Evolutionary conservation across 768 basidiomycete species (phyloP), one percentile per base, ranked within the genome.

Genomic region (Leccinum rimulosum): DNA sequence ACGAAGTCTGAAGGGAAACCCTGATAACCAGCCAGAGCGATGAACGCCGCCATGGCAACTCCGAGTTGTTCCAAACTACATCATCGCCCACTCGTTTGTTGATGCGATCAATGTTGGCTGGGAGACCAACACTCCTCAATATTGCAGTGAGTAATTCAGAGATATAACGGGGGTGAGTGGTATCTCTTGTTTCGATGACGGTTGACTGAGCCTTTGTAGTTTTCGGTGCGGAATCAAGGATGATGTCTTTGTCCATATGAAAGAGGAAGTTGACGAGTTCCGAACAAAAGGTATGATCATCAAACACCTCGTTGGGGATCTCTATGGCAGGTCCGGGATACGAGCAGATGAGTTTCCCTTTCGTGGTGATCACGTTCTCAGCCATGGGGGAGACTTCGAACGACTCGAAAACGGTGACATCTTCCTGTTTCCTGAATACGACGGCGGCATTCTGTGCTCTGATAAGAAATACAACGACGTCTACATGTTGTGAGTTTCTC

Each of bases 11-110:
- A 28, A 80, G 57, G 1, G 74, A 72, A 1, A 82, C 77, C 8
- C 81, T 77, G 43, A 80, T 65, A 22, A 80, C 63, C 9, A 82
- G 75, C 81, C 82, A 84, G 10, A 80, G 67, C 0, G 79, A 68
- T 9, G 80, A 79, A 43, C 82, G 71, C 27, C 83, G 67, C 82
- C 82, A 83, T 75, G 81, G 45, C 10, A 71, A 70, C 10, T 58
- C 49, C 2, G 75, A 66, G 11, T 69, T 54, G 9, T 51, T 51
- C 50, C 50, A 51, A 9, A 31, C n/a, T 0, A 51, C 50, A 4
- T 33, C 30, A 51, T 82, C 80, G 11, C 69, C 72, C 2, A 82
- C 73, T 12, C 78, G 77, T 63, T 83, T 83, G 30, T 55, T 59
- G 45, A 79, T 73, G 27, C 66, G 61, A 17, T 19, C 31, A 9